Percentiles rank a stretch among this genome's conserved stretches.
These are phyloP conservation scores for Hemileccinum rubropunctum DNA, from an alignment of 768 basidiomycete species.

Conservation along the genomic window DNA sequence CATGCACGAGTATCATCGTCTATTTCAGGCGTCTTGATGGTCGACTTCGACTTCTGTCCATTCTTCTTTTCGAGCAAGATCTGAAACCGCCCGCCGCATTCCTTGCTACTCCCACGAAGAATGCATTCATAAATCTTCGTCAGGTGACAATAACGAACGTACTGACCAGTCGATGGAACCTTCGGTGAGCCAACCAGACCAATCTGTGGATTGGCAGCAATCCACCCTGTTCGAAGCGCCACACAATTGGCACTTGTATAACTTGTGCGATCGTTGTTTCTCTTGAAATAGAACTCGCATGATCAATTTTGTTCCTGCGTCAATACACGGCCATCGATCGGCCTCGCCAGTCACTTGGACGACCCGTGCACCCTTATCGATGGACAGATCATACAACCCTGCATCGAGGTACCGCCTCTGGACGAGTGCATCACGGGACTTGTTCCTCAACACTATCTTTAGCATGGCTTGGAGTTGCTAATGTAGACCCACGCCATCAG, in stretches of 20 bases:
- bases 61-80: slow-evolving; percentile 21
- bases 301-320: slow-evolving; percentile 23
- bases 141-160: background rate
- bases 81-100: slow-evolving; percentile 23
- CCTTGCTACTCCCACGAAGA: slow-evolving; percentile 2
- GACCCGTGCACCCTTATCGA: slow-evolving; percentile 23
- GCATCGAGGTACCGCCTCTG: slow-evolving; percentile 26
- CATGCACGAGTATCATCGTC: slow-evolving; percentile 21
- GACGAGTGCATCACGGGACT: slow-evolving; percentile 17
- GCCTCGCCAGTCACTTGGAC: slow-evolving; percentile 20
- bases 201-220: slow-evolving; percentile 4
- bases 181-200: slow-evolving; percentile 22
- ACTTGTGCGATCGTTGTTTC: slow-evolving; percentile 10
- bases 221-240: slow-evolving; percentile 19
- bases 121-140: background rate
- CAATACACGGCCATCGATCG: slow-evolving; percentile 22
- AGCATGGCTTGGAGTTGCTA: slow-evolving; percentile 26
- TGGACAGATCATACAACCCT: slow-evolving; percentile 21
- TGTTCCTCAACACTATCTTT: slow-evolving; percentile 12
- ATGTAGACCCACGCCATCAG: background rate
- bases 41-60: slow-evolving; percentile 4
- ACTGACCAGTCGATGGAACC: slow-evolving; percentile 25
- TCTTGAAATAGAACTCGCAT: slow-evolving; percentile 24
- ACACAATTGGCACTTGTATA: slow-evolving; percentile 19
- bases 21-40: background rate